These are phyloP conservation scores for Lanmaoa pseudosensibilis DNA, from an alignment of 768 basidiomycete genomes.

Conservation along the genomic window DNA sequence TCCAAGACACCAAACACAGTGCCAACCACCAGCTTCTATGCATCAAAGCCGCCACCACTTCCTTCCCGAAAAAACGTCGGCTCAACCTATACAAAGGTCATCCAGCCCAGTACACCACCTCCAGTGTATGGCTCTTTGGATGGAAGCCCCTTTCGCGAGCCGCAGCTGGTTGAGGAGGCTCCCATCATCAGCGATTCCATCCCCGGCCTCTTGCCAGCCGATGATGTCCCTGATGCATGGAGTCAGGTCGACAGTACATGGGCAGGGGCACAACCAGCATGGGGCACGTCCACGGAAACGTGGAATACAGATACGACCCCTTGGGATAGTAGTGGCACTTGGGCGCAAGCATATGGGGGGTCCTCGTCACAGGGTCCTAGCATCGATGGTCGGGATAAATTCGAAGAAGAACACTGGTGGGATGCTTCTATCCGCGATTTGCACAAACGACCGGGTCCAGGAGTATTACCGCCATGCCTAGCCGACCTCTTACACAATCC, in stretches of 20 bases:
- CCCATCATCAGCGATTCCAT: slow-evolving; percentile 36
- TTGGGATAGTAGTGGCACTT: slow-evolving; percentile 27
- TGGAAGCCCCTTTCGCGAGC: slow-evolving; percentile 47
- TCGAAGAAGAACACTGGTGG: slow-evolving; percentile 74
- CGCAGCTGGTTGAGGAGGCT: slow-evolving; percentile 52
- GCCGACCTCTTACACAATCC: slow-evolving; percentile 69
- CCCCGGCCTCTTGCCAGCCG: slow-evolving; percentile 39
- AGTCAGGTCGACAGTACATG: slow-evolving; percentile 11
- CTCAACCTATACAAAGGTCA: slow-evolving; percentile 38
- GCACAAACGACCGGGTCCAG: slow-evolving; percentile 62
- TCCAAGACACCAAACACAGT: slow-evolving; percentile 27
- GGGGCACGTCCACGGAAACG: slow-evolving; percentile 14
- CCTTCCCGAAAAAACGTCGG: slow-evolving; percentile 36
- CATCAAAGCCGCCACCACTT: slow-evolving; percentile 38
- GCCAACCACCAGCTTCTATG: slow-evolving; percentile 29
- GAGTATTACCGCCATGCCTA: slow-evolving; percentile 66
- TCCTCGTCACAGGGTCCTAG: slow-evolving; percentile 32
- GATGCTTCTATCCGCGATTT: slow-evolving; percentile 47
- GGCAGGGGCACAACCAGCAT: slow-evolving; percentile 12
- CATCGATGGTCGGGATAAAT: slow-evolving; percentile 60
- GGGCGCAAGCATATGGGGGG: slow-evolving; percentile 23
- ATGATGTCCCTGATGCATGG: slow-evolving; percentile 28
- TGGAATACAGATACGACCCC: slow-evolving; percentile 25
- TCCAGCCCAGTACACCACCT: slow-evolving; percentile 29
- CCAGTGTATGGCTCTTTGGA: slow-evolving; percentile 27